Evolutionary conservation across 495 filamentous ascomycete species (phyloP), one percentile per base, ranked within the genome.

Genomic region (Daldinia vernicosa): DNA sequence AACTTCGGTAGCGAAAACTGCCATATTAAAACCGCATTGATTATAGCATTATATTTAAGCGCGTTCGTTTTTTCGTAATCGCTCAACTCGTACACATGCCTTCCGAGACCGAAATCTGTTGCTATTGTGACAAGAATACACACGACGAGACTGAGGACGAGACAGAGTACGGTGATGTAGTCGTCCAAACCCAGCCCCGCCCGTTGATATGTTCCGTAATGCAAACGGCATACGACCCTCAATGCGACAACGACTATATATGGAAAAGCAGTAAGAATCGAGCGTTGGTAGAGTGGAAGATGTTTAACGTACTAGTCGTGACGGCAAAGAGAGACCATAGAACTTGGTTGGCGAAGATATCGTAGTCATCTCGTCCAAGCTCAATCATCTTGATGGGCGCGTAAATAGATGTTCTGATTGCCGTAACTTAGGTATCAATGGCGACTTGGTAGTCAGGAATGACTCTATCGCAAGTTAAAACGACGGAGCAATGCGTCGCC

Each of bases 1-100:
- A 76, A 76, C 28, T 76, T 76, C 2, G 74, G 74, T 26, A 76
- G 54, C 2, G 74, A 76, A 37, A 76, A 76, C 40, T 70, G 66
- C 74, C 74, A 76, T 67, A 76, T 72, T 30, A 74, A 32, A 43
- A 76, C 40, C 3, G 71, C 50, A 28, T 71, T 74, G 33, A 76
- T 76, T 11, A 76, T 74, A 8, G 43, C 74, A 43, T 76, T 76
- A 56, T 74, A 76, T 62, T 72, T 69, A 7, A 76, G 53, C 4
- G 74, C 71, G 24, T 53, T 58, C 14, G 6, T 63, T 12, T 53
- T 39, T 9, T 69, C 12, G 6, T 69, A 14, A 0, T 65, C 45
- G 15, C 28, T 14, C 24, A 76, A 55, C 1, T 63, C 63, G 39
- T 56, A 33, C 12, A 30, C 61, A 33, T 71, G 74, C 27, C 50